Percentiles rank a stretch among this genome's conserved stretches.
phyloP scores from a whole-genome alignment of 2,329 filamentous ascomycete species.

The Colletotrichum sublineola region DNA sequence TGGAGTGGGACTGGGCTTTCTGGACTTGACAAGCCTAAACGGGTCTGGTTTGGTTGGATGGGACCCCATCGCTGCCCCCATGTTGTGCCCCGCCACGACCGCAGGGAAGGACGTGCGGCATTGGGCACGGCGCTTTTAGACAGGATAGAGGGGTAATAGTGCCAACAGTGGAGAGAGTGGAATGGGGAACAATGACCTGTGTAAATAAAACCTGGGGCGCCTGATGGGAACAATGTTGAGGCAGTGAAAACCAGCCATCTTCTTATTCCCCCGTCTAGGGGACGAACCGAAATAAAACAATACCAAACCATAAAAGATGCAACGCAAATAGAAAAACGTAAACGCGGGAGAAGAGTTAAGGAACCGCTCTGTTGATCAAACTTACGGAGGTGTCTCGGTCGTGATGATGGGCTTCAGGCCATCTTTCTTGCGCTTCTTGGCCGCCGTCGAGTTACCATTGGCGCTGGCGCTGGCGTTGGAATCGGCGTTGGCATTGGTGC shows the following conservation, averaged over 20 bases:
- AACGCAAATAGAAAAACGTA: slow-evolving; percentile 18
- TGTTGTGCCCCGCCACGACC: slow-evolving; percentile 36
- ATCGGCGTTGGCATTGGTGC: slow-evolving; percentile 4
- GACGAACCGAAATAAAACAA: slow-evolving; percentile 2
- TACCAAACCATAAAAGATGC: neutral
- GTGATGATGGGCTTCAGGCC: slow-evolving; percentile 82
- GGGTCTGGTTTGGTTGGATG: slow-evolving; percentile 14
- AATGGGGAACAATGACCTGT: slow-evolving; percentile 22
- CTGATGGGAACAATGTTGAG: slow-evolving; percentile 12
- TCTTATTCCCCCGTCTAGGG: slow-evolving; percentile 7
- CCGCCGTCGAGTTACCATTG: slow-evolving; percentile 41
- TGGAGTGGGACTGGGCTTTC: slow-evolving; percentile 13
- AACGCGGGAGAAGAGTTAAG: slow-evolving; percentile 2
- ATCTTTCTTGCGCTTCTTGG: slow-evolving; percentile 82
- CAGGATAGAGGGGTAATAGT: slow-evolving; percentile 37
- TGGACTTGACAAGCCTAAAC: slow-evolving; percentile 21
- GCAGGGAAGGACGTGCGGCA: slow-evolving; percentile 34
- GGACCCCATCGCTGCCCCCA: slow-evolving; percentile 9
- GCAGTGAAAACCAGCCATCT: slow-evolving; percentile 19
- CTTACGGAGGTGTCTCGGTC: slow-evolving; percentile 67
- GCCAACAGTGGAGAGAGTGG: slow-evolving; percentile 9
- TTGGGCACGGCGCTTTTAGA: slow-evolving; percentile 33
- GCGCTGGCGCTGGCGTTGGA: slow-evolving; percentile 1
- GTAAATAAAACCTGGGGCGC: slow-evolving; percentile 27
- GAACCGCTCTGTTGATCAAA: slow-evolving; percentile 17